Evolutionary conservation across 148 eudicot genomes (phyloP), one percentile per base, ranked within the genome.

Genomic region (Polygonum maritimum): DNA sequence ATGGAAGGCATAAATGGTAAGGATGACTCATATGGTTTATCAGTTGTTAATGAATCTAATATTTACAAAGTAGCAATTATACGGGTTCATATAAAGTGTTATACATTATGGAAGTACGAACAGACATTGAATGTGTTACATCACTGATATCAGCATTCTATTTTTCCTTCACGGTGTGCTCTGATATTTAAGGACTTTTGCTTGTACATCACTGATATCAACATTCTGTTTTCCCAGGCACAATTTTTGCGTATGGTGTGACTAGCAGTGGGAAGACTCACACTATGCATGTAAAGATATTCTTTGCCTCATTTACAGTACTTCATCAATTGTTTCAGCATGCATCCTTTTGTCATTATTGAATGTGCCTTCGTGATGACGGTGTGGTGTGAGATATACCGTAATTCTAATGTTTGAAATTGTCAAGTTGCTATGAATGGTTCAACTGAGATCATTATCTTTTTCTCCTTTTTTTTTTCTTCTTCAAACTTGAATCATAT

Each of bases 191-290:
- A 21, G 12, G 54, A 74, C 7, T 11, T 76, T 67, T 80, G n/a
- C 65, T 40, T 12, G 71, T 15, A 26, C 5, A 38, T 67, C 49
- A 19, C 45, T 65, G 54, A 58, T 47, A 70, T 67, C 40, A 77
- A 69, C 74, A 16, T 76, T 74, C 22, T 36, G 69, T 77, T 69
- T 78, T 78, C 71, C 74, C 35, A 95, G 99, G 99, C 75, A 95
- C 99, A 75, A 92, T 95, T 51, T 95, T 95, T 81, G 99, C 99
- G 52, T 95, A 95, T 74, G 99, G 99, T 21, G 98, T 95, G 76
- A 95, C 97, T 60, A 95, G 98, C 88, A 94, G 98, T 77, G 98
- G 98, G 77, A 94, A 94, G 89, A 94, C 98, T 35, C 98, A 94
- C 65, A 94, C 97, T 51, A 94, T 94, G 98, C 98, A 94, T 86